These are phyloP conservation scores for Quercus tomentella DNA, from an alignment of 331 rosid species.

Conservation along the genomic window DNA sequence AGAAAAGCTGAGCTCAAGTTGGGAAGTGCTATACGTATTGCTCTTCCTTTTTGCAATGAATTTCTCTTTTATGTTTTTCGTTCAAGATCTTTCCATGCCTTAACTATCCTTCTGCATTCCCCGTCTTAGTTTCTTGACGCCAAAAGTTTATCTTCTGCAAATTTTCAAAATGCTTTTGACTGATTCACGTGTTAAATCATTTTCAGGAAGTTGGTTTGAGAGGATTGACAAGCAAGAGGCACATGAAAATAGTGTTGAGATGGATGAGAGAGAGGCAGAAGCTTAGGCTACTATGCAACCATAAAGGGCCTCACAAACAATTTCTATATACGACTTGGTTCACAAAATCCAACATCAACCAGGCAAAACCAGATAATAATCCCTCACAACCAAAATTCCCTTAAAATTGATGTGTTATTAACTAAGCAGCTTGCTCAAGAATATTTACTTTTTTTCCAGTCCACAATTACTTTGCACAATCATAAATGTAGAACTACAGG, in stretches of 20 bases:
- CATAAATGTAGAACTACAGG: neutral
- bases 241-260: slow-evolving; percentile 75
- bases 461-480: neutral
- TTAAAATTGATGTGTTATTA: slow-evolving; percentile 12
- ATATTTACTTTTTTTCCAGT: neutral
- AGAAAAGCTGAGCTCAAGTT: neutral
- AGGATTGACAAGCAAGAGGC: slow-evolving; percentile 78
- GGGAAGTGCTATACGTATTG: neutral
- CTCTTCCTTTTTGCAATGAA: neutral
- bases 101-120: neutral
- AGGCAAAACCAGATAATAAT: slow-evolving; percentile 18
- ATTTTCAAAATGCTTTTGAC: neutral
- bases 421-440: neutral
- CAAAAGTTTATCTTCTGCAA: neutral
- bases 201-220: slow-evolving; percentile 72
- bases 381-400: slow-evolving; percentile 33
- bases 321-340: slow-evolving; percentile 90
- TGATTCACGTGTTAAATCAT: neutral
- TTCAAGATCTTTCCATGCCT: neutral
- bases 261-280: slow-evolving; percentile 97
- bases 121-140: neutral
- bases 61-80: neutral
- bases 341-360: slow-evolving; percentile 41
- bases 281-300: slow-evolving; percentile 79
- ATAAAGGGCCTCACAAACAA: slow-evolving; percentile 74